phyloP scores from a whole-genome alignment of 441 rosid species.

The Adansonia gregorii region DNA sequence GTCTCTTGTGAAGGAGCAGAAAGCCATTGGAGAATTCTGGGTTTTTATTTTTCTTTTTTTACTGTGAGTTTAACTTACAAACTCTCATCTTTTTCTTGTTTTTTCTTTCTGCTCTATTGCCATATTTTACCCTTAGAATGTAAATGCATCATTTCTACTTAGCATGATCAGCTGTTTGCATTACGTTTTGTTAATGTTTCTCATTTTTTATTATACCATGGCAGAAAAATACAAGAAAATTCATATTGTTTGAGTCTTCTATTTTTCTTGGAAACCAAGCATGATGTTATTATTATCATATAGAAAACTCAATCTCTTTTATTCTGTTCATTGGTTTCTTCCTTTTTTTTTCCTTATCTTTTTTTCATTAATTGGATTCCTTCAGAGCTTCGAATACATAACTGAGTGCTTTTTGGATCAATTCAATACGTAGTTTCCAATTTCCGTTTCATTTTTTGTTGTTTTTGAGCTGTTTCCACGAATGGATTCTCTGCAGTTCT shows the following conservation, averaged over 20 bases:
- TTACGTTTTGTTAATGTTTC: neutral
- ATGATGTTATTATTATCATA: neutral
- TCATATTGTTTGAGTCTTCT: neutral
- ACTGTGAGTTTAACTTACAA: neutral
- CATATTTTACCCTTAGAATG: neutral
- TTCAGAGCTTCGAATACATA: neutral
- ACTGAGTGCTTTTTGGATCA: neutral
- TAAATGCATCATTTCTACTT: neutral
- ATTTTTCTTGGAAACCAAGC: neutral
- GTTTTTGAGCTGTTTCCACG: neutral
- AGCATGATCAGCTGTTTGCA: neutral
- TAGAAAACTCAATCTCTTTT: neutral
- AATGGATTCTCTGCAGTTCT: neutral
- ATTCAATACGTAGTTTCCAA: neutral
- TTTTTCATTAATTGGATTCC: neutral
- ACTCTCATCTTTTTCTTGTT: neutral
- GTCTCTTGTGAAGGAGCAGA: neutral
- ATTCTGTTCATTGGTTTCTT: neutral
- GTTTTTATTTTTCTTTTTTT: neutral
- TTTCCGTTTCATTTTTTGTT: neutral
- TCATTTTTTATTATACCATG: neutral
- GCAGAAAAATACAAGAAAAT: neutral
- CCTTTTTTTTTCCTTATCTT: neutral
- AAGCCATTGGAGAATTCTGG: neutral
- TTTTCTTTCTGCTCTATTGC: neutral